phyloP scores from a whole-genome alignment of 345 rosid species.

The Moringa oleifera region DNA sequence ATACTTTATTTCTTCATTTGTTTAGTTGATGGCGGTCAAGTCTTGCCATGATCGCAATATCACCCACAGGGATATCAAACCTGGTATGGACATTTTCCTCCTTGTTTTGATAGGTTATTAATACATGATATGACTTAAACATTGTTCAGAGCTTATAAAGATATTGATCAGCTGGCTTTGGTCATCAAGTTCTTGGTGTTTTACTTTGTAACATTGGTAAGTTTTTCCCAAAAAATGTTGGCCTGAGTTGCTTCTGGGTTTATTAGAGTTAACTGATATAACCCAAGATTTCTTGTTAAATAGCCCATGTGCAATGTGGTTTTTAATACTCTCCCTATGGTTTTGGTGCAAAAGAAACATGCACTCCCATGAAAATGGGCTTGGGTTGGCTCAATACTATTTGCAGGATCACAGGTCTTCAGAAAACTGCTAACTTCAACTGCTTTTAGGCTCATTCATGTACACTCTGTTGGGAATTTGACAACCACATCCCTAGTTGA shows the following conservation, averaged over 20 bases:
- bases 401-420: neutral
- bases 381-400: neutral
- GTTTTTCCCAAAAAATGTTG: neutral
- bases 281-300: neutral
- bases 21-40: slow-evolving; percentile 78
- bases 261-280: neutral
- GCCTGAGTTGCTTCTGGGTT: neutral
- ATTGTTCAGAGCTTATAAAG: neutral
- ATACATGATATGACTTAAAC: neutral
- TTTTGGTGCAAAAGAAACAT: too few species aligned
- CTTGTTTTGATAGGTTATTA: slow-evolving; percentile 5
- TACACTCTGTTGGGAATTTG: too few species aligned
- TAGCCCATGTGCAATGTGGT: too few species aligned
- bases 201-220: neutral
- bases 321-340: too few species aligned
- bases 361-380: neutral
- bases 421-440: neutral
- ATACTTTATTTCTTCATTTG: slow-evolving; percentile 10
- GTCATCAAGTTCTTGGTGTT: slow-evolving; percentile 9
- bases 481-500: too few species aligned
- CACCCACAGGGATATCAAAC: slow-evolving; percentile 95
- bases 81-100: slow-evolving; percentile 49
- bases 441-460: neutral
- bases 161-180: slow-evolving; percentile 5
- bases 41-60: slow-evolving; percentile 91